phyloP scores from a whole-genome alignment of 768 basidiomycete species.

The Boletus subparvulus region DNA sequence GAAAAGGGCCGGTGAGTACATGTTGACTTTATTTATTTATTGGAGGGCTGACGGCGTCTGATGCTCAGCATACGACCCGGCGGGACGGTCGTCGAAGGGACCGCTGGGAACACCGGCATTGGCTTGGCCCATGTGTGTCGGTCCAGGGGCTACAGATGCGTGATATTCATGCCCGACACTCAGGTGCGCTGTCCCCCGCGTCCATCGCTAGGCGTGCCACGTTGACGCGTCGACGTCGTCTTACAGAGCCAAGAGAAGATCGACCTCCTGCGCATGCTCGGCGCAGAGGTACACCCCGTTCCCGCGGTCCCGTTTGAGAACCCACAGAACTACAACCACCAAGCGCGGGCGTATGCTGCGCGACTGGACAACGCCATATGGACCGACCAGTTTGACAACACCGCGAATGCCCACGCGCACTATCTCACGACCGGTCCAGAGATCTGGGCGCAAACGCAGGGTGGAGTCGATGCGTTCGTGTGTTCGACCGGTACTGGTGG shows the following conservation, averaged over 20 bases:
- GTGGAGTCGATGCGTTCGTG: slow-evolving; percentile 84
- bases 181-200: slow-evolving; percentile 51
- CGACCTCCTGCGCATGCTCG: slow-evolving; percentile 94
- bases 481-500: slow-evolving; percentile 97
- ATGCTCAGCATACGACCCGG: slow-evolving; percentile 71
- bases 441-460: slow-evolving; percentile 88
- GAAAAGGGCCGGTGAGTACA: slow-evolving; percentile 67
- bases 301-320: slow-evolving; percentile 97
- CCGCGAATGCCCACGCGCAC: slow-evolving; percentile 85
- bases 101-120: slow-evolving; percentile 97
- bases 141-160: slow-evolving; percentile 91
- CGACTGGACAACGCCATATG: slow-evolving; percentile 79
- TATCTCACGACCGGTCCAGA: slow-evolving; percentile 93
- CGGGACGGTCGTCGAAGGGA: slow-evolving; percentile 98
- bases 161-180: slow-evolving; percentile 98
- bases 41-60: not conserved
- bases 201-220: not conserved
- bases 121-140: slow-evolving; percentile 95
- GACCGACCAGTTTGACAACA: slow-evolving; percentile 99
- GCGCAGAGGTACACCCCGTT: slow-evolving; percentile 94
- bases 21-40: not conserved
- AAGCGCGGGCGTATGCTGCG: slow-evolving; percentile 85
- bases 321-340: slow-evolving; percentile 96
- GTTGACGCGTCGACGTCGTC: not conserved
- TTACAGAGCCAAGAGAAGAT: slow-evolving; percentile 95